These are phyloP conservation scores for Solanum dulcamara DNA, from an alignment of 257 asterid genomes.

Conservation along the genomic window DNA sequence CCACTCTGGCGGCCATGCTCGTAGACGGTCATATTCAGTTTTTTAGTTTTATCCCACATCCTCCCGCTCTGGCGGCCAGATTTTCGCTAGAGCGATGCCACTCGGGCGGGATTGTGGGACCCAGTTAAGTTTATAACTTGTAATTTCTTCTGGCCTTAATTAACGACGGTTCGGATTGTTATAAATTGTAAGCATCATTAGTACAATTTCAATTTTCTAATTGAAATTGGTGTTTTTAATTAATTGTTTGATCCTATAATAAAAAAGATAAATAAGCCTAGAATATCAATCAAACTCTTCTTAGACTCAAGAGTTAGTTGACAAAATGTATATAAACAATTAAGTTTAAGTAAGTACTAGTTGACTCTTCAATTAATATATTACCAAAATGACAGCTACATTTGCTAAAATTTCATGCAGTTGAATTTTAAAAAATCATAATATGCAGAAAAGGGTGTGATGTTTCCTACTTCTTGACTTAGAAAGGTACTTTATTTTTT, in stretches of 20 bases:
- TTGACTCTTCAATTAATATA: background rate
- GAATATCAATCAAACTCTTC: background rate
- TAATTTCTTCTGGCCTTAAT: too few relatives aligned
- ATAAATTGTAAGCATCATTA: background rate
- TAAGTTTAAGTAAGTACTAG: background rate
- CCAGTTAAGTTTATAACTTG: too few relatives aligned
- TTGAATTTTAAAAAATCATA: background rate
- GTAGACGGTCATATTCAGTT: too few relatives aligned
- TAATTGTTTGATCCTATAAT: background rate
- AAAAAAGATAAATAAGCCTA: background rate
- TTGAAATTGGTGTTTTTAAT: background rate
- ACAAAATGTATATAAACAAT: background rate
- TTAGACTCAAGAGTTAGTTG: background rate
- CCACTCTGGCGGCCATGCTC: too few relatives aligned
- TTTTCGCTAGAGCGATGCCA: too few relatives aligned
- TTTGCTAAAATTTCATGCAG: background rate
- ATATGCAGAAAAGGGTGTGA: background rate
- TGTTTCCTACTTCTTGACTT: constrained; percentile 3
- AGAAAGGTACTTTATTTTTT: background rate
- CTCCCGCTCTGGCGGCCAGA: too few relatives aligned
- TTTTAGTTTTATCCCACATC: too few relatives aligned
- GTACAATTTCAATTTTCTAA: background rate
- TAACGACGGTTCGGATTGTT: too few relatives aligned
- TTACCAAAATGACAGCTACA: background rate
- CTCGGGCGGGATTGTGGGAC: too few relatives aligned